Evolutionary conservation across 2,329 filamentous ascomycete species (phyloP).

Genomic region (Claviceps humidiphila): DNA sequence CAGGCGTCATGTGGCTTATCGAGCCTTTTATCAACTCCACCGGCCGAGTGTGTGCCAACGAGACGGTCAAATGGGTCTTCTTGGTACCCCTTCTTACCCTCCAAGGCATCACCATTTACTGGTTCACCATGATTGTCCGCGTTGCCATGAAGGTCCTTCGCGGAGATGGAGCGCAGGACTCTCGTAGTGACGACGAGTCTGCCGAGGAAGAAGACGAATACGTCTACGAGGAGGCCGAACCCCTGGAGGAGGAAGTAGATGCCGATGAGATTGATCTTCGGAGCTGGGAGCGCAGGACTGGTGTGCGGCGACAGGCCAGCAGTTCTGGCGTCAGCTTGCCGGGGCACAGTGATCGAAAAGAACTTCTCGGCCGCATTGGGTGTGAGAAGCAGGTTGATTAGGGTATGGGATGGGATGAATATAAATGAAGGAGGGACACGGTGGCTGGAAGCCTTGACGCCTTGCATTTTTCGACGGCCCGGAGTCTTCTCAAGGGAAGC

Average conservation of each 20-base stretch:
- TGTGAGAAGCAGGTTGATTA: conserved; percentile 61
- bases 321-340: conserved; percentile 52
- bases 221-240: conserved; percentile 39
- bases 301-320: conserved; percentile 39
- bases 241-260: conserved; percentile 62
- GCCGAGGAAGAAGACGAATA: conserved; percentile 41
- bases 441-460: conserved; percentile 6
- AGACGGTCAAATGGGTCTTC: conserved; percentile 64
- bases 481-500: not conserved
- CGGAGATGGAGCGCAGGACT: conserved; percentile 69
- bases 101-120: conserved; percentile 68
- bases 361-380: conserved; percentile 67
- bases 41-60: conserved; percentile 69
- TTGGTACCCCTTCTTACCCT: conserved; percentile 62
- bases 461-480: not conserved
- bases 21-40: conserved; percentile 60
- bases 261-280: conserved; percentile 58
- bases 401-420: conserved; percentile 1
- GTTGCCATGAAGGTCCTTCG: conserved; percentile 70
- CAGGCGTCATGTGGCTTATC: conserved; percentile 48
- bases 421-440: not conserved
- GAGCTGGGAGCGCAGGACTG: conserved; percentile 44
- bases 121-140: conserved; percentile 80
- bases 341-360: conserved; percentile 64
- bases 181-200: conserved; percentile 69